Percentiles rank a stretch among this genome's conserved stretches.
phyloP scores from a whole-genome alignment of 1,284 basidiomycete species.

The Mycosarcoma mackinlayi region DNA sequence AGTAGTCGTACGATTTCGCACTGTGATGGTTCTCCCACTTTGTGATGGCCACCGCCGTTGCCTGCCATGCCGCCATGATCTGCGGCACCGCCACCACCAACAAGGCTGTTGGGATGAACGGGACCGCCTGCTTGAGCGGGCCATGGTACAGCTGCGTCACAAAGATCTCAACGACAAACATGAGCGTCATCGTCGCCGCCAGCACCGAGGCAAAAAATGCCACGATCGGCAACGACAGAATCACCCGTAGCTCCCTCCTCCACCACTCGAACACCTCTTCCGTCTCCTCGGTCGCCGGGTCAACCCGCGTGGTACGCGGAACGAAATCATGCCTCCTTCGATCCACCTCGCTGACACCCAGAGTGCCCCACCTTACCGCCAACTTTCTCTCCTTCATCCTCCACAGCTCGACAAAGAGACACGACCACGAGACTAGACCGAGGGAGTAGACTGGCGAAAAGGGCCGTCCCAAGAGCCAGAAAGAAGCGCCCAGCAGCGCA shows the following conservation, averaged over 20 bases:
- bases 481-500: slow-evolving; percentile 51
- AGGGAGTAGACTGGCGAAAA: slow-evolving; percentile 60
- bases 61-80: slow-evolving; percentile 81
- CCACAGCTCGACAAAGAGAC: slow-evolving; percentile 63
- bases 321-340: slow-evolving; percentile 54
- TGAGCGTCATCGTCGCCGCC: slow-evolving; percentile 70
- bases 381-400: slow-evolving; percentile 63
- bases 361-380: slow-evolving; percentile 65
- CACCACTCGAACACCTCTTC: slow-evolving; percentile 68
- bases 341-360: slow-evolving; percentile 53
- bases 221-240: slow-evolving; percentile 82
- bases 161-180: slow-evolving; percentile 68
- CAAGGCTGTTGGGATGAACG: slow-evolving; percentile 84
- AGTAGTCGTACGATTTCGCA: slow-evolving; percentile 79
- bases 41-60: slow-evolving; percentile 78
- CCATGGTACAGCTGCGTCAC: slow-evolving; percentile 75
- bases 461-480: slow-evolving; percentile 53
- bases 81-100: slow-evolving; percentile 86
- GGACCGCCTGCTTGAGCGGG: slow-evolving; percentile 78
- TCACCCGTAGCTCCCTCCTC: slow-evolving; percentile 74
- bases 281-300: slow-evolving; percentile 60
- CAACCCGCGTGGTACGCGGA: slow-evolving; percentile 43
- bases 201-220: slow-evolving; percentile 79
- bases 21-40: slow-evolving; percentile 80
- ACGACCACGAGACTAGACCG: slow-evolving; percentile 59